Base-by-base conservation (phyloP, 2,329 filamentous ascomycete genomes). In the Xylaria sp. region DNA sequence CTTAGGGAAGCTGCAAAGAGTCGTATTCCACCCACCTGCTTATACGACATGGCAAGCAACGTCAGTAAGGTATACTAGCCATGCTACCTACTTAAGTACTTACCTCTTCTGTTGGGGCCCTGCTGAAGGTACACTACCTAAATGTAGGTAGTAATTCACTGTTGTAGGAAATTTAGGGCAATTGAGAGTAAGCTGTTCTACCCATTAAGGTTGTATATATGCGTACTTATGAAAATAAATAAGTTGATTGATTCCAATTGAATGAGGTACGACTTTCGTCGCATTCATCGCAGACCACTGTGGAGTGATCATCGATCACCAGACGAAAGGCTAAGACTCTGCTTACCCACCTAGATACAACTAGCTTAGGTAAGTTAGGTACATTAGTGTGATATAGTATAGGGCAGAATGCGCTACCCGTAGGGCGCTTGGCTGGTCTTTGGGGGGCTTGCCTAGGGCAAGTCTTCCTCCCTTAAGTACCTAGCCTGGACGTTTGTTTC, bases 1-100 rank as follows among this genome's bases (percentile, higher is more conserved):
- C 8, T 54, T 60, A n/a, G 47, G 63, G 55, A 55, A 65, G 63
- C 35, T 44, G 21, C 32, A 25, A 42, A 25, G 35, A 57, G 21
- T 2, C 25, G 27, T 32, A 29, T 29, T 27, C 23, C 13, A 18
- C 25, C 8, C 25, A 51, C 25, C 13, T 51, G 48, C 48, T 29
- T 51, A 51, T 51, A 54, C 51, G 25, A 21, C n/a, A 21, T 8
- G 21, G 44, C 44, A 48, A 23, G n/a, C 44, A 48, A 23, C 10
- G 44, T 12, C 44, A n/a, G n/a, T n/a, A n/a, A n/a, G n/a, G n/a
- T n/a, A 23, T 48, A 3, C 21, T n/a, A 48, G 9, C 27, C 4
- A 25, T 29, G 12, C 48, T 29, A 18, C 48, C 10, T 25, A 10
- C 0, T 12, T 8, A 23, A 16, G 47, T 9, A 50, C 5, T 25